Percentiles rank a stretch among this genome's conserved stretches.
phyloP scores from a whole-genome alignment of 1,139 yeast genomes.

The Debaryomyces singareniensis region DNA sequence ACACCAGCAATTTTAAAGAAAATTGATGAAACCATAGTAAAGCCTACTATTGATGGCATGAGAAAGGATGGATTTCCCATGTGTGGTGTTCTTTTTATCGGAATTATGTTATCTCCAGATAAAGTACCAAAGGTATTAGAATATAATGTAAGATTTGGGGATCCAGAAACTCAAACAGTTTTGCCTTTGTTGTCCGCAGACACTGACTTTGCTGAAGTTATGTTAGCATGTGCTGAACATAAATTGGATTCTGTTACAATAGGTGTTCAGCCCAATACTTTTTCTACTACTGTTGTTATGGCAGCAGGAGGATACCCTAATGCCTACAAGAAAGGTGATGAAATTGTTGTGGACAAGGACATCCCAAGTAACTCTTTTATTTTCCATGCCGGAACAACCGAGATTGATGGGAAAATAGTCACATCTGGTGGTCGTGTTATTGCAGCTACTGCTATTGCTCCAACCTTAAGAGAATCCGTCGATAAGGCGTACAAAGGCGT shows the following conservation, averaged over 20 bases:
- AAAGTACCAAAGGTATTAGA: slow-evolving; percentile 92
- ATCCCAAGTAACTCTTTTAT: slow-evolving; percentile 55
- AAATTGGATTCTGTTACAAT: slow-evolving; percentile 81
- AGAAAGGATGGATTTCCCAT: slow-evolving; percentile 93
- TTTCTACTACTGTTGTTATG: slow-evolving; percentile 88
- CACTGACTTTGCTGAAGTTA: slow-evolving; percentile 85
- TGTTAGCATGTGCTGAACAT: slow-evolving; percentile 93
- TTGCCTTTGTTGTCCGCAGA: slow-evolving; percentile 77
- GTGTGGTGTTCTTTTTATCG: slow-evolving; percentile 95
- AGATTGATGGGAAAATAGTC: slow-evolving; percentile 51
- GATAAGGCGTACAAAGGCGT: slow-evolving; percentile 83
- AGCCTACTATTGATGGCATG: slow-evolving; percentile 96
- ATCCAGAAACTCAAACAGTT: slow-evolving; percentile 97
- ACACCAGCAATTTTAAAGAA: slow-evolving; percentile 61
- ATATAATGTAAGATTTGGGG: slow-evolving; percentile 97
- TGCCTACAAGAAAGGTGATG: slow-evolving; percentile 78
- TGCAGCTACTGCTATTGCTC: slow-evolving; percentile 85
- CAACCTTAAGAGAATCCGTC: slow-evolving; percentile 73
- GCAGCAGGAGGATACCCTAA: slow-evolving; percentile 98
- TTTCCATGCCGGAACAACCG: slow-evolving; percentile 92
- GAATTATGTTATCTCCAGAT: slow-evolving; percentile 75
- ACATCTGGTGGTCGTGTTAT: slow-evolving; percentile 97
- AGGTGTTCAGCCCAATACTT: slow-evolving; percentile 52
- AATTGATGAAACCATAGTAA: slow-evolving; percentile 67
- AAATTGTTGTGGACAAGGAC: slow-evolving; percentile 51